These are phyloP conservation scores for Yamadazyma taylorii DNA, from an alignment of 1,139 yeast genomes.

Conservation along the genomic window DNA sequence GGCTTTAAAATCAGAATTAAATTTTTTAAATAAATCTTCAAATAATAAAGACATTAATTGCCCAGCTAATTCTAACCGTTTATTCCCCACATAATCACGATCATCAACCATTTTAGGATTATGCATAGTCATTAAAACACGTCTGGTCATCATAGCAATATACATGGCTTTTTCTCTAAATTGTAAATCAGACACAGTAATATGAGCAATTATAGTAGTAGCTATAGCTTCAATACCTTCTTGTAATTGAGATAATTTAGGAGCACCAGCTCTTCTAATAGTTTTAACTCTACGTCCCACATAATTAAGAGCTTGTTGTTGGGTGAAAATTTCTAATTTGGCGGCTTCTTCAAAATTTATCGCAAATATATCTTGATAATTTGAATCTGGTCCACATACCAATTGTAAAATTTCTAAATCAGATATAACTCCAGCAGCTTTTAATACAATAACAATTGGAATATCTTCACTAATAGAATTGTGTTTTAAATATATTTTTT, in stretches of 20 bases:
- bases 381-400: conserved; percentile 87
- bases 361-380: conserved; percentile 88
- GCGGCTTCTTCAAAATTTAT: conserved; percentile 95
- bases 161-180: conserved; percentile 93
- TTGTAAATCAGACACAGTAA: conserved; percentile 81
- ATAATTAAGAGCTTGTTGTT: conserved; percentile 89
- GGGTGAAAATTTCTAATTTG: conserved; percentile 80
- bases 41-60: conserved; percentile 91
- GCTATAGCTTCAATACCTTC: conserved; percentile 98
- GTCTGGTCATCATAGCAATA: conserved; percentile 93
- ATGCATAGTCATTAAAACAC: conserved; percentile 94
- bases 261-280: conserved; percentile 80
- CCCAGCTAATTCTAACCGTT: conserved; percentile 95
- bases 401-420: conserved; percentile 92
- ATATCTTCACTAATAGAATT: conserved; percentile 93
- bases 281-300: conserved; percentile 92
- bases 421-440: conserved; percentile 93
- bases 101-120: conserved; percentile 96
- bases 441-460: conserved; percentile 88
- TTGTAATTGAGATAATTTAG: conserved; percentile 75
- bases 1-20: conserved; percentile 90
- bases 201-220: conserved; percentile 93
- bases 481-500: conserved; percentile 86
- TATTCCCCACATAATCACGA: conserved; percentile 97
- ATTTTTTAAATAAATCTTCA: conserved; percentile 95